A percentile compares a stretch with the other conserved stretches of the same genome.
These are phyloP conservation scores for Termitomyces sp. DNA, from an alignment of 768 basidiomycete genomes.

Conservation along the genomic window DNA sequence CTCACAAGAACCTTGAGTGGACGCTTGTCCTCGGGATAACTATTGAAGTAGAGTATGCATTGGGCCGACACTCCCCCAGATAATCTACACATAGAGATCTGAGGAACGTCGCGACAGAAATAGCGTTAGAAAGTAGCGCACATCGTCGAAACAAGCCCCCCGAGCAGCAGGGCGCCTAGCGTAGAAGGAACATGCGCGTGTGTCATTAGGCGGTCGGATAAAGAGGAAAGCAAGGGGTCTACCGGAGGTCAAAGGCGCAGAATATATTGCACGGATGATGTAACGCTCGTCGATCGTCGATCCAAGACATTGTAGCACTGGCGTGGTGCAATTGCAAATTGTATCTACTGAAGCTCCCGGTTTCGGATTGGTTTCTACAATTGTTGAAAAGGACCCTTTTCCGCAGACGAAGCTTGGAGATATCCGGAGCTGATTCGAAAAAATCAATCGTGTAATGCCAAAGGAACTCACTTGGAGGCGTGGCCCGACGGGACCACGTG, in stretches of 20 bases:
- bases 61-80: slow-evolving; percentile 11
- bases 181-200: slow-evolving; percentile 5
- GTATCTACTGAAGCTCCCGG: background rate
- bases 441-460: background rate
- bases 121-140: background rate
- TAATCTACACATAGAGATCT: background rate
- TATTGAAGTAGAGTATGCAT: slow-evolving; percentile 5
- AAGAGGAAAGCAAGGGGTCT: background rate
- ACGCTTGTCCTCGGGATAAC: slow-evolving; percentile 5
- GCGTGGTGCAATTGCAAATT: background rate
- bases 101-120: background rate
- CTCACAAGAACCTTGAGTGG: slow-evolving; percentile 8
- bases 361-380: background rate
- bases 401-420: background rate
- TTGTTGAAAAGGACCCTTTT: no score
- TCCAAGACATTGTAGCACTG: background rate
- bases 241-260: background rate
- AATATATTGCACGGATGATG: background rate
- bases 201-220: background rate
- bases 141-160: slow-evolving; percentile 11
- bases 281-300: background rate
- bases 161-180: slow-evolving; percentile 9
- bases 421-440: background rate
- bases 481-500: background rate
- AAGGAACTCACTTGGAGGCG: background rate